These are phyloP conservation scores for Parathielavia appendiculata DNA, from an alignment of 495 filamentous ascomycete genomes.

Conservation along the genomic window DNA sequence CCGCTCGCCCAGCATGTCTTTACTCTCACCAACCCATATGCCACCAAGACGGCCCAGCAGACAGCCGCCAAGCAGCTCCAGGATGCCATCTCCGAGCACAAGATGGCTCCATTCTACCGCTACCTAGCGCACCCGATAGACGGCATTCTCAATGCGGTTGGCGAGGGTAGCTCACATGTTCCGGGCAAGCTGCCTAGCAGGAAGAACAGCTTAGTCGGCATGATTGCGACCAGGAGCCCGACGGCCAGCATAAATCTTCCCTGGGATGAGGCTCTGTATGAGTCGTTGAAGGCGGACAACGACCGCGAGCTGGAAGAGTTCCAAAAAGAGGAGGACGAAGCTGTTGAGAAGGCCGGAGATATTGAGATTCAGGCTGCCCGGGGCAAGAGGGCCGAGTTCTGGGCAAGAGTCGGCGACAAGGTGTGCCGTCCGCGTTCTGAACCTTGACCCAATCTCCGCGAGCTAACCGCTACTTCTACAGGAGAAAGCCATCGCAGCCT, in stretches of 20 bases:
- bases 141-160: slow-evolving; percentile 74
- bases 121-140: slow-evolving; percentile 92
- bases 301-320: slow-evolving; percentile 84
- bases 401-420: slow-evolving; percentile 91
- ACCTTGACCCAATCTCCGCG: neutral
- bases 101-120: slow-evolving; percentile 96
- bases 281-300: slow-evolving; percentile 79
- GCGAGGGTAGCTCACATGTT: slow-evolving; percentile 57
- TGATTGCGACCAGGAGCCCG: slow-evolving; percentile 64
- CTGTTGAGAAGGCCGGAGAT: slow-evolving; percentile 89
- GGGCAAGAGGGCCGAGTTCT: slow-evolving; percentile 94
- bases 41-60: slow-evolving; percentile 61
- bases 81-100: slow-evolving; percentile 85
- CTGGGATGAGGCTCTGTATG: slow-evolving; percentile 88
- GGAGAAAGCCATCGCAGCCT: slow-evolving; percentile 88
- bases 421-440: slow-evolving; percentile 43
- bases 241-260: slow-evolving; percentile 61
- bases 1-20: slow-evolving; percentile 94
- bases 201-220: slow-evolving; percentile 58
- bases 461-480: slow-evolving; percentile 31
- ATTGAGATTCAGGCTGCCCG: slow-evolving; percentile 88
- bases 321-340: slow-evolving; percentile 93
- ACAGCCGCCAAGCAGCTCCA: slow-evolving; percentile 75
- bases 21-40: slow-evolving; percentile 85
- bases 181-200: slow-evolving; percentile 49